phyloP scores from a whole-genome alignment of 768 basidiomycete species.

The Mycena epipterygia region DNA sequence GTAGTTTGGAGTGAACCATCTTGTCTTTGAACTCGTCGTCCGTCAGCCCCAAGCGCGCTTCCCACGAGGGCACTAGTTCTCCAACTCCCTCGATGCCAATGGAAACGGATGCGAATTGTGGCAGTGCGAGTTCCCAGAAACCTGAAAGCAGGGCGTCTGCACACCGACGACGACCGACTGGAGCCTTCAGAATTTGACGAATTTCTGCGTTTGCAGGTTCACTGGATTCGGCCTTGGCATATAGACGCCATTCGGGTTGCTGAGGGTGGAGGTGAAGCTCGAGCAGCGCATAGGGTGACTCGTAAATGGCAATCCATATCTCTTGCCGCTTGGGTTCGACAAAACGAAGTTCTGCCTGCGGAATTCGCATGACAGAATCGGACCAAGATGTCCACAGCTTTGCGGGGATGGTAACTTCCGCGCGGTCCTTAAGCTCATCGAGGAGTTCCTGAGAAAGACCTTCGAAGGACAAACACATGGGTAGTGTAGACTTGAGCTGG shows the following conservation, averaged over 20 bases:
- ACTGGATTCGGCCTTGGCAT: constrained; percentile 72
- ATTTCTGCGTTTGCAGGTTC: constrained; percentile 87
- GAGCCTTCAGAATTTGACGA: constrained; percentile 77
- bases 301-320: constrained; percentile 87
- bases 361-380: constrained; percentile 72
- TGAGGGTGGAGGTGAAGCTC: constrained; percentile 84
- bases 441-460: constrained; percentile 66
- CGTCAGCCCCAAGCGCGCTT: constrained; percentile 81
- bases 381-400: constrained; percentile 80
- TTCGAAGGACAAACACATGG: constrained; percentile 84
- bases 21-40: constrained; percentile 76
- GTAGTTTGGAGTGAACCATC: constrained; percentile 74
- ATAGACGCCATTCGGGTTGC: constrained; percentile 91
- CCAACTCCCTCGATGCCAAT: constrained; percentile 76
- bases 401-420: constrained; percentile 59
- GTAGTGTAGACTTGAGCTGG: constrained; percentile 82
- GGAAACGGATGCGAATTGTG: constrained; percentile 64
- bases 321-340: constrained; percentile 90
- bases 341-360: constrained; percentile 80
- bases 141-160: constrained; percentile 72
- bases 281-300: constrained; percentile 76
- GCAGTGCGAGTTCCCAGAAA: constrained; percentile 86
- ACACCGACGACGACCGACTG: constrained; percentile 83
- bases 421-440: constrained; percentile 58
- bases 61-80: constrained; percentile 87